Base-by-base conservation (phyloP, 257 asterid species). In the Forsythia viridissima region DNA sequence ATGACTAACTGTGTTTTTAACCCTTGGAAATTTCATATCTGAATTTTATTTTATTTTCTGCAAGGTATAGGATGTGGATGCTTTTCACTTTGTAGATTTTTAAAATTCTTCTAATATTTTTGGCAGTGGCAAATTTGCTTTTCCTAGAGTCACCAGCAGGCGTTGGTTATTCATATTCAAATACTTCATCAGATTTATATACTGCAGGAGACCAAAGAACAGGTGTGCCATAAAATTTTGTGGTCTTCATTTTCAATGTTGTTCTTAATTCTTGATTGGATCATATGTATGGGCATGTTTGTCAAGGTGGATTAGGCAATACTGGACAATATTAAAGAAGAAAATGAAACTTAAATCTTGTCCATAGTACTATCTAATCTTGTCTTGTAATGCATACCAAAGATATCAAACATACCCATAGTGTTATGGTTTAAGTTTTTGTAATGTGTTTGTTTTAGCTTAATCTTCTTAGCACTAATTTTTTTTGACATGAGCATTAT, bases 81-180 rank as follows among this genome's bases (percentile, higher is more conserved):
- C 57, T 48, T 48, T 48, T n/a, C n/a, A 48, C 7, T 16, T 55
- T 55, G 55, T 67, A 34, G 67, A 13, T 78, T 78, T 55, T 83
- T 71, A 44, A 72, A 51, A 72, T 78, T 84, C 39, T 77, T 77
- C 46, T 70, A 18, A 51, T 88, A 78, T 65, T 76, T 36, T 77
- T 55, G 79, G 86, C 92, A 96, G 99, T 92, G 96, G 97, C 97
- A 3, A 96, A 96, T 89, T 85, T 96, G 91, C 94, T 96, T 18
- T 96, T 96, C 70, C 87, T 96, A 34, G 99, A 96, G 83, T 96
- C 99, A 5, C 99, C 99, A 9, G 97, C 98, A 71, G 99, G 99
- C 57, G 99, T 96, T 86, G 99, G 99, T 6, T 96, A 86, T 82
- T 96, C 99, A 1, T 96, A 96, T 82, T 86, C 99, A 8, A 96